Evolutionary conservation across 2,329 filamentous ascomycete genomes (phyloP), one percentile per base, ranked within the genome.

Genomic region (Neopestalotiopsis rosae): DNA sequence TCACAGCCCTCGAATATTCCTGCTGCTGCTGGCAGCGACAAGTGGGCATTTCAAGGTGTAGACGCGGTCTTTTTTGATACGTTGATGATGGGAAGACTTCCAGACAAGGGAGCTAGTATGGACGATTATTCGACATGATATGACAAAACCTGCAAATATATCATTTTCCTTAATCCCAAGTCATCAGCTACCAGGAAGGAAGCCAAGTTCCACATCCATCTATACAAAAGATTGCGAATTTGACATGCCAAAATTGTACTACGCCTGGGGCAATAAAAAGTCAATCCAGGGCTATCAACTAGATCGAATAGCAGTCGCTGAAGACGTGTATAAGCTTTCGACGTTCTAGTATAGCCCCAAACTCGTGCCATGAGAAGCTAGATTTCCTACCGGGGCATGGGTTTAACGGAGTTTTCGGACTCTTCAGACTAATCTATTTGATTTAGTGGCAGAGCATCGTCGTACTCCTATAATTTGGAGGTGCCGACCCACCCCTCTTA

Each of bases 1-100:
- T 63, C 38, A 38, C 32, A 42, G 24, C n/a, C n/a, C 7, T 24
- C n/a, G 5, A 61, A 61, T 13, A 13, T 38, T 9, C 30, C 57
- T 20, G 32, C 32, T 42, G 61, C 61, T 14, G 69, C 30, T 20
- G 58, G 57, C 9, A 58, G 6, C 3, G 62, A 68, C 28, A 61
- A 70, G 4, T 70, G 67, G 67, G 69, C 62, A 2, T 68, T 70
- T 38, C 67, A 70, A 20, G 66, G 67, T 20, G 61, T 68, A 3
- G 69, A 69, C 32, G 68, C 45, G 61, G 61, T 61, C 1, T 69
- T 69, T 32, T 68, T 69, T 52, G 61, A 69, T 42, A 68, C 38
- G 42, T 57, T 68, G 38, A 63, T 45, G 32, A 63, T 34, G 34
- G 61, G 61, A 14, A 45, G 13, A 59, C 7, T 52, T 14, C 45